These are phyloP conservation scores for Cytospora schulzeri DNA, from an alignment of 2,329 filamentous ascomycete genomes.

Conservation along the genomic window DNA sequence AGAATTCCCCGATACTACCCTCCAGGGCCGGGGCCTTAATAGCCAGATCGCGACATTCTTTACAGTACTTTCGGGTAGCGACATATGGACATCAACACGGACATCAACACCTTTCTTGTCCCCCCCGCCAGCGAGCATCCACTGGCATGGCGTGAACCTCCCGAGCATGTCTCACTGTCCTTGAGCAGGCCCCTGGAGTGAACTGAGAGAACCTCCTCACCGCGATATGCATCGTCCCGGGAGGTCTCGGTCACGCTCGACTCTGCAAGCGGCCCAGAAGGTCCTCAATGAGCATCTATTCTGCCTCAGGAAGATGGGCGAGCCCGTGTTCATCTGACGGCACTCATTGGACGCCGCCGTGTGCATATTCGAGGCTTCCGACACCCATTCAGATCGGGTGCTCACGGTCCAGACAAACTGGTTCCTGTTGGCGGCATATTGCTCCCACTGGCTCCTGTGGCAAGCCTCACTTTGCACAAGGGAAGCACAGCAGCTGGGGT, in stretches of 20 bases:
- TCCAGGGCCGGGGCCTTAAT: background rate
- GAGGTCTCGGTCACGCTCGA: constrained; percentile 10
- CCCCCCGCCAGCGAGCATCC: constrained; percentile 5
- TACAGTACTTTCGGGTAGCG: background rate
- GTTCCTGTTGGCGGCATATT: constrained; percentile 15
- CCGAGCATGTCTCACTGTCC: constrained; percentile 21
- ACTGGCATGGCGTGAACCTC: constrained; percentile 10
- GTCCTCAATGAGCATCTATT: background rate
- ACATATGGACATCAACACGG: background rate
- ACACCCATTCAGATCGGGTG: constrained; percentile 14
- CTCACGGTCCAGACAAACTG: constrained; percentile 21
- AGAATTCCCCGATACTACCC: background rate
- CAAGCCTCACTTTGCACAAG: constrained; percentile 25
- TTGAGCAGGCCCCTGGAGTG: constrained; percentile 3
- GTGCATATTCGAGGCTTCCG: constrained; percentile 16
- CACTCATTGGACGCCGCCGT: constrained; percentile 18
- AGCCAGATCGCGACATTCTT: background rate
- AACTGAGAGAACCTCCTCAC: constrained; percentile 16
- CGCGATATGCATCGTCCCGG: constrained; percentile 21
- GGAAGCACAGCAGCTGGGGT: constrained; percentile 8
- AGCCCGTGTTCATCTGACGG: constrained; percentile 3
- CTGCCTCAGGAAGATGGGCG: constrained; percentile 11
- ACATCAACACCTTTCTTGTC: constrained; percentile 1
- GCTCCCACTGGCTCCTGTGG: constrained; percentile 20
- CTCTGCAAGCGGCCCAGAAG: constrained; percentile 4